Base-by-base conservation (phyloP, 805 yeast species). In the Lachancea thermotolerans region DNA sequence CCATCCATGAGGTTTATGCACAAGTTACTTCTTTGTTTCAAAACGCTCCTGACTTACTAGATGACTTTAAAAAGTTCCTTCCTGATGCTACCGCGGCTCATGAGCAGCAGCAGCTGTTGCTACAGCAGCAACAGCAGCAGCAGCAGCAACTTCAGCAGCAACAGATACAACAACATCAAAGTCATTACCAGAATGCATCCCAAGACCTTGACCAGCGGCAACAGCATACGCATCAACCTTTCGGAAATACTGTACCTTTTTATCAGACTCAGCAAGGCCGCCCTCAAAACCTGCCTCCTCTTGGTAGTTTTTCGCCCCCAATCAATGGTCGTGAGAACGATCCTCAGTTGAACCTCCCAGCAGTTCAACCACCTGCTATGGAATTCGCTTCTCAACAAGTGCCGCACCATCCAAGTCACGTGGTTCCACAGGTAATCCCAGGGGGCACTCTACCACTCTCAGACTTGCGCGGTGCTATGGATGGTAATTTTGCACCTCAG, bases 61-160 rank as follows among this genome's bases (percentile, higher is more conserved):
- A 89, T 54, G 99, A 95, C 61, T 93, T 93, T 68, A 89, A 90
- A 64, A 90, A 89, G 64, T 93, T 93, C 63, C 74, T 93, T 64
- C 99, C 99, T 2, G 98, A 91, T 57, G 56, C 66, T 4, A 51
- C 63, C 25, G 46, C 50, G 38, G 27, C 47, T 32, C 53, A 54
- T 27, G 69, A 66, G 27, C 58, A 57, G 39, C 66, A 50, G 16
- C 63, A 50, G 45, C 57, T 38, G 29, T 30, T 21, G 11, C 51
- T 49, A 21, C 49, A 53, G 3, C 61, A 52, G 39, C 59, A 49
- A 16, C 57, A 45, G 42, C 54, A 48, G 25, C 49, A 38, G 14
- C 55, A 49, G 27, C 57, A 44, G 21, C 48, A 44, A 32, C 55
- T 45, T n/a, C 56, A 49, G 40, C 39, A 40, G 37, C 39, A 42